phyloP scores from a whole-genome alignment of 2,329 filamentous ascomycete genomes.

The Gremmenia infestans region DNA sequence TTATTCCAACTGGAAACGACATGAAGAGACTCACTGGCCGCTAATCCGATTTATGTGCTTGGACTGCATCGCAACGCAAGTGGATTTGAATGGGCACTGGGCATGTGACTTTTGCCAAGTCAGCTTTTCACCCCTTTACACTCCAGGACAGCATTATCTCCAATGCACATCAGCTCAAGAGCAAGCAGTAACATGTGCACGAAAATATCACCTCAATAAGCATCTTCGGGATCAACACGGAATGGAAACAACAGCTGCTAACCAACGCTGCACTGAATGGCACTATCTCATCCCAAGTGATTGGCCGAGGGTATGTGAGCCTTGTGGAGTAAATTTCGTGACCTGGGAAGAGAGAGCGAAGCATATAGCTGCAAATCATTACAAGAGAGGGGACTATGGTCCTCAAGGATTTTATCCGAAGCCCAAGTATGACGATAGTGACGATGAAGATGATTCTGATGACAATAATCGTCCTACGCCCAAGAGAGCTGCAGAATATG shows the following conservation, averaged over 20 bases:
- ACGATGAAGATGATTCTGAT: slow-evolving; percentile 4
- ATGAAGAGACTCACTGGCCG: slow-evolving; percentile 16
- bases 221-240: slow-evolving; percentile 14
- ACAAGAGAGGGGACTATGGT: background rate
- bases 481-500: background rate
- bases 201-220: slow-evolving; percentile 14
- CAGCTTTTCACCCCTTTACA: background rate
- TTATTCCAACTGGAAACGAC: slow-evolving; percentile 12
- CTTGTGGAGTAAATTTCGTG: slow-evolving; percentile 7
- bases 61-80: slow-evolving; percentile 2
- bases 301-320: slow-evolving; percentile 15
- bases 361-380: slow-evolving; percentile 12
- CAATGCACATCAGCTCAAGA: slow-evolving; percentile 9
- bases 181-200: slow-evolving; percentile 7
- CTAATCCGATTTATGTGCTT: slow-evolving; percentile 17
- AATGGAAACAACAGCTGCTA: slow-evolving; percentile 1
- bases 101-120: slow-evolving; percentile 9
- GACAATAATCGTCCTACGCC: background rate
- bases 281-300: slow-evolving; percentile 10
- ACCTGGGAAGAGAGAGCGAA: slow-evolving; percentile 14
- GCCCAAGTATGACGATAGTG: slow-evolving; percentile 1
- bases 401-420: background rate
- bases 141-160: slow-evolving; percentile 6
- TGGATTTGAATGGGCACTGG: background rate
- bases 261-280: slow-evolving; percentile 4